phyloP scores from a whole-genome alignment of 768 basidiomycete genomes.

The Amylocystis lapponica region DNA sequence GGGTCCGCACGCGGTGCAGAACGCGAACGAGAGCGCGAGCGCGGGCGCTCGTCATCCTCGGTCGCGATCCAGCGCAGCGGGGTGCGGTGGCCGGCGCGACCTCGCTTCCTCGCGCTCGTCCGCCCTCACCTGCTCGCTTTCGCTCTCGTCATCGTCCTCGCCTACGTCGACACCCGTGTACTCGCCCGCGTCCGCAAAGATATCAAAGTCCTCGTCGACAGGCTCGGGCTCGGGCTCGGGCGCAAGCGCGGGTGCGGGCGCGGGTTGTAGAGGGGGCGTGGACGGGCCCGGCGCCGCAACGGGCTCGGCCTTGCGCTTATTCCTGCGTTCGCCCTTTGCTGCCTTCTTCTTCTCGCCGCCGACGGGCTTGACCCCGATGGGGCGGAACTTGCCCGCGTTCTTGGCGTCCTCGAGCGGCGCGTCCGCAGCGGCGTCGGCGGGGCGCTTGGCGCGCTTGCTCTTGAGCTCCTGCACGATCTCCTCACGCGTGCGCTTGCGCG shows the following conservation, averaged over 20 bases:
- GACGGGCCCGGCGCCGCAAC: conserved; percentile 11
- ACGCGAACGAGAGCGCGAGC: not conserved
- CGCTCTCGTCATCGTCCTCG: conserved; percentile 35
- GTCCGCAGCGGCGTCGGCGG: conserved; percentile 12
- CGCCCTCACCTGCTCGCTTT: conserved; percentile 11
- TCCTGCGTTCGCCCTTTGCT: conserved; percentile 42
- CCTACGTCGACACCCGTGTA: conserved; percentile 65
- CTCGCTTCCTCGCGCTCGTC: not conserved
- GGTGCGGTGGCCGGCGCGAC: conserved; percentile 5
- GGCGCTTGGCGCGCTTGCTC: conserved; percentile 40
- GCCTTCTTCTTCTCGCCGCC: conserved; percentile 48
- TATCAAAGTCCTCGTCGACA: conserved; percentile 70
- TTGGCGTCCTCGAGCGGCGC: conserved; percentile 31
- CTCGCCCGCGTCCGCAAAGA: conserved; percentile 82
- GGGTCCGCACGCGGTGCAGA: too few species aligned
- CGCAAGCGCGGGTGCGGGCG: conserved; percentile 16
- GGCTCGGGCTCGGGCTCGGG: conserved; percentile 32
- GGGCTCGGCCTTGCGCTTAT: conserved; percentile 47
- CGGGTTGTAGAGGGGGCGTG: conserved; percentile 3
- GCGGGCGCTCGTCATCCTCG: conserved; percentile 12
- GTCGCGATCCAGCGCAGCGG: conserved; percentile 10
- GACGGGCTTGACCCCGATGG: conserved; percentile 64
- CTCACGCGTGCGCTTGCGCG: conserved; percentile 71
- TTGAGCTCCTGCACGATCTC: conserved; percentile 73
- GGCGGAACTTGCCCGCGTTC: conserved; percentile 40